A percentile compares a stretch with the other conserved stretches of the same genome.
These are phyloP conservation scores for Westerdykella aurantiaca DNA, from an alignment of 2,329 filamentous ascomycete species.

Conservation along the genomic window DNA sequence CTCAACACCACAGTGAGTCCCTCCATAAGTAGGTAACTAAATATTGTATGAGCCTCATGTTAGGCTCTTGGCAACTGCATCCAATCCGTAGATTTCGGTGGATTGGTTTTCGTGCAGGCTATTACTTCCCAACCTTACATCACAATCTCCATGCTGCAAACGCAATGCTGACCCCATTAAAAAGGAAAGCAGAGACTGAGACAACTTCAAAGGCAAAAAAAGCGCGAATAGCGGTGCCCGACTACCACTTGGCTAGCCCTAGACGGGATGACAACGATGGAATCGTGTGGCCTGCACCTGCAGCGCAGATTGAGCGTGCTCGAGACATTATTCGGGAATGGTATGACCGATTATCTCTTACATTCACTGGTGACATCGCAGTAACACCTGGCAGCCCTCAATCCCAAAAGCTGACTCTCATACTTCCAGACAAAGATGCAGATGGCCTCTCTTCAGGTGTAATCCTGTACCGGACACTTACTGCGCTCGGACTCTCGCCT, in stretches of 20 bases:
- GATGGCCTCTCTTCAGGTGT: slow-evolving; percentile 61
- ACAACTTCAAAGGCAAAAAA: slow-evolving; percentile 20
- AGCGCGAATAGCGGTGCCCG: slow-evolving; percentile 21
- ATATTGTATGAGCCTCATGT: too few species aligned
- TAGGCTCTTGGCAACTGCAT: too few species aligned
- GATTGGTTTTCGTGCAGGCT: too few species aligned
- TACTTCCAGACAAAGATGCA: slow-evolving; percentile 64
- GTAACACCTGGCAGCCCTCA: slow-evolving; percentile 41
- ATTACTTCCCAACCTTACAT: too few species aligned
- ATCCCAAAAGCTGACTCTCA: slow-evolving; percentile 49
- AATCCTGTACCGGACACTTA: slow-evolving; percentile 56
- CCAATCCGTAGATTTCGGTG: too few species aligned
- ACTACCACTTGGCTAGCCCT: slow-evolving; percentile 27
- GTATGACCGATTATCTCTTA: slow-evolving; percentile 33
- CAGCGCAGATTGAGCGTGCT: slow-evolving; percentile 50
- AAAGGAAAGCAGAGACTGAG: slow-evolving; percentile 24
- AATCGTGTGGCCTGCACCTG: slow-evolving; percentile 58
- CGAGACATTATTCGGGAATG: slow-evolving; percentile 54
- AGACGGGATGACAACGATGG: slow-evolving; percentile 36
- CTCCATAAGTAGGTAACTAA: too few species aligned
- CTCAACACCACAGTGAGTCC: too few species aligned
- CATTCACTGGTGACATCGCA: not conserved
- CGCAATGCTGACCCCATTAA: slow-evolving; percentile 20
- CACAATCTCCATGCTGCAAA: not conserved
- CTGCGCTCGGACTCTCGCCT: slow-evolving; percentile 52